Conservation (phyloP, 2,329 filamentous ascomycete species). For the Balansia obtecta region DNA sequence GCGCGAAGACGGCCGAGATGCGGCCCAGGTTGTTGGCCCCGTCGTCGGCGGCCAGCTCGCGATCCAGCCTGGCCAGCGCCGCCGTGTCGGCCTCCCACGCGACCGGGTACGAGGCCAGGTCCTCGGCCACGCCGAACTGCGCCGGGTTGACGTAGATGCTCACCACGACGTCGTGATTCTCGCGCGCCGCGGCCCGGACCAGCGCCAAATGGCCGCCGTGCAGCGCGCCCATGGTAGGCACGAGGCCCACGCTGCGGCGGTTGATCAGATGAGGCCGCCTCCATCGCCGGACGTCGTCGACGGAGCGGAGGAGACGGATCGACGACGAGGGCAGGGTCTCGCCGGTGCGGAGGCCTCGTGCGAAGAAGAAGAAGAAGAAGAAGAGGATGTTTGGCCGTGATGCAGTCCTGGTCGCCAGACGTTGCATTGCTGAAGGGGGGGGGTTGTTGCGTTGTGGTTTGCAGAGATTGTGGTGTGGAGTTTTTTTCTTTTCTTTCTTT, state of each 20-base stretch:
- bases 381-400: constrained; percentile 8
- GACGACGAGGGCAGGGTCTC: constrained; percentile 42
- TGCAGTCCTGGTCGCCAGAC: not conserved
- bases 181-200: constrained; percentile 68
- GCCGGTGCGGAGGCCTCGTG: constrained; percentile 11
- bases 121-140: constrained; percentile 84
- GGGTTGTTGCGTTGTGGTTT: no score
- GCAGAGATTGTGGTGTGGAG: no score
- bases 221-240: constrained; percentile 97
- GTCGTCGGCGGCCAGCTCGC: constrained; percentile 55
- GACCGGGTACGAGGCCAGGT: constrained; percentile 77
- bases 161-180: constrained; percentile 80
- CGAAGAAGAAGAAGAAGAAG: constrained; percentile 12
- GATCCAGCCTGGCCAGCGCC: constrained; percentile 55
- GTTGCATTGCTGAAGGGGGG: no score
- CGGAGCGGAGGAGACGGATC: constrained; percentile 65
- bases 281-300: constrained; percentile 57
- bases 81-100: constrained; percentile 73
- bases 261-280: constrained; percentile 52
- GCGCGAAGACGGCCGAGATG: constrained; percentile 76
- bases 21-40: constrained; percentile 50
- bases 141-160: constrained; percentile 94
- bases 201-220: constrained; percentile 83
- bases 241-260: constrained; percentile 67
- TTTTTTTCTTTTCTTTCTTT: no score